Base-by-base conservation (phyloP, 768 basidiomycete genomes). In the Mycena amicta region DNA sequence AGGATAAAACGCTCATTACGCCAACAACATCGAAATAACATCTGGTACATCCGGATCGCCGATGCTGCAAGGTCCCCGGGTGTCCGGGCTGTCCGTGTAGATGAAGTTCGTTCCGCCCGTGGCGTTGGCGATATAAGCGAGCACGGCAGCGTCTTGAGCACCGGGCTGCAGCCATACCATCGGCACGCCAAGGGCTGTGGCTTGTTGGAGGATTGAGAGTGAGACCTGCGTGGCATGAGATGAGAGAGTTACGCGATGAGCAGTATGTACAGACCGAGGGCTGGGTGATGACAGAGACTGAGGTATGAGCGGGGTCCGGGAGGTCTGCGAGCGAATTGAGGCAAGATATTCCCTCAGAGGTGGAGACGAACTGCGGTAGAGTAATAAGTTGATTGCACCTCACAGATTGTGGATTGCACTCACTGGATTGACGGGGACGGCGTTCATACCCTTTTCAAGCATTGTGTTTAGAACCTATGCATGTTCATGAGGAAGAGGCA, bases 141-240 rank as follows among this genome's bases (percentile, higher is more conserved):
- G 52, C 2, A 87, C 84, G 3, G 71, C 70, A 11, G 4, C 53
- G 41, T 83, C 79, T 52, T 82, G 77, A 2, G 85, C 83, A 22
- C 87, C 87, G 6, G 87, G 87, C 64, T 88, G 87, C 22, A 87
- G 78, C 87, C 87, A 88, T 37, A 87, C 74, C 1, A 79, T 76
- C 0, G 79, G 81, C 13, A 85, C 68, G 18, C 66, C 68, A 20
- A 75, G 76, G 25, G 67, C 71, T 68, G 77, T 78, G 4, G 79
- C 81, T 33, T 80, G 75, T 62, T 80, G 72, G 59, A 86, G 67
- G 53, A 85, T 41, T 40, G 71, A 69, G 50, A 83, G 73, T 5
- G 84, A 85, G 37, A 85, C 67, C 82, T n/a, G n/a, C n/a, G n/a
- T 85, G 59, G 6, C 5, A 43, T 16, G 18, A 29, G 20, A 5